Percentiles rank a stretch among this genome's conserved stretches.
phyloP scores from a whole-genome alignment of 345 rosid genomes.

The Acer negundo region DNA sequence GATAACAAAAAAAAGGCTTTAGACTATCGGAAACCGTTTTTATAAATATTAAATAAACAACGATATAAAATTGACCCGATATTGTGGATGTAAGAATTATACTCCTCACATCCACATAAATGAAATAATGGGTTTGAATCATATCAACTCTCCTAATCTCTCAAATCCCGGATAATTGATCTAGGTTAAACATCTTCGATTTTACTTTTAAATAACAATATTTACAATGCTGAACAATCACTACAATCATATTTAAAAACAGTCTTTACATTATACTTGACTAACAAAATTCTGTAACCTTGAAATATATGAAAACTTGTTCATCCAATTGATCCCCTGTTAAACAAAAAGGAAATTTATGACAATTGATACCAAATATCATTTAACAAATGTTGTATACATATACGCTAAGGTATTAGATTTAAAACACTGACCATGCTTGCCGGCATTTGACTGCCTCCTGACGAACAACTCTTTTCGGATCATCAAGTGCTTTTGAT shows the following conservation, averaged over 20 bases:
- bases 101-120: too few relatives aligned
- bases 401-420: background rate
- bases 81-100: too few relatives aligned
- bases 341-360: constrained; percentile 9
- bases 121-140: too few relatives aligned
- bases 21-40: too few relatives aligned
- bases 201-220: too few relatives aligned
- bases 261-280: background rate
- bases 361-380: background rate
- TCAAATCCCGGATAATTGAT: too few relatives aligned
- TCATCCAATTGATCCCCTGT: constrained; percentile 48
- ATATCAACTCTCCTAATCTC: too few relatives aligned
- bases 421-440: constrained; percentile 60
- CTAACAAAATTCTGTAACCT: background rate
- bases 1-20: too few relatives aligned
- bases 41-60: too few relatives aligned
- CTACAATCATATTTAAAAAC: background rate
- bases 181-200: too few relatives aligned
- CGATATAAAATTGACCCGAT: too few relatives aligned
- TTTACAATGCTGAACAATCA: background rate
- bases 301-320: constrained; percentile 36
- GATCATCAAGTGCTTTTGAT: constrained; percentile 71
- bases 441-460: constrained; percentile 84
- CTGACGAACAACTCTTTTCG: constrained; percentile 75
- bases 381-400: background rate